A percentile compares a stretch with the other conserved stretches of the same genome.
phyloP scores from a whole-genome alignment of 495 filamentous ascomycete genomes.

The Aspergillus saccharolyticus region DNA sequence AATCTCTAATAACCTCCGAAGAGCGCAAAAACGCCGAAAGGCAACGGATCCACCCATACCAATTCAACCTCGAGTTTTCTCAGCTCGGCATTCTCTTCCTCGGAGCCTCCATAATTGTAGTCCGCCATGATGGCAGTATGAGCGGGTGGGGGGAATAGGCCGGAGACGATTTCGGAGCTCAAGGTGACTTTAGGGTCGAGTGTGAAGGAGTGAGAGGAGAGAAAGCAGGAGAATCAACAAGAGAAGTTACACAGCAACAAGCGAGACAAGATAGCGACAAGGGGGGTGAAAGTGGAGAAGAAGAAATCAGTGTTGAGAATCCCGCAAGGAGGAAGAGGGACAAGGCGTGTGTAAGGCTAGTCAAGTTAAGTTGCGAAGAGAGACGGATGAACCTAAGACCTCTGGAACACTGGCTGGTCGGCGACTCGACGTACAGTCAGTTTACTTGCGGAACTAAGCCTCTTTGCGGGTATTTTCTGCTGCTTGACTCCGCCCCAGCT shows the following conservation, averaged over 20 bases:
- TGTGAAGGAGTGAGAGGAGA: not conserved
- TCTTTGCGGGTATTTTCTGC: constrained; percentile 18
- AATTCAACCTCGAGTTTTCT: constrained; percentile 72
- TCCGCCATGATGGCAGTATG: constrained; percentile 43
- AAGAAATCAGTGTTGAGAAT: not conserved
- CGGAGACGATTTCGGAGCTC: not conserved
- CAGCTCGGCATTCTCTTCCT: constrained; percentile 83
- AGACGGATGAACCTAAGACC: not conserved
- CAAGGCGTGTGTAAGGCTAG: not conserved
- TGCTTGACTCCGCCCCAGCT: not conserved
- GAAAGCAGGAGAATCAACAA: not conserved
- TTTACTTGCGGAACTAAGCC: not conserved
- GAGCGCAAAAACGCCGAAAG: not conserved
- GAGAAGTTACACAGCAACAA: not conserved
- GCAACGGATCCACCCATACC: constrained; percentile 40
- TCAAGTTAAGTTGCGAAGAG: too few relatives aligned
- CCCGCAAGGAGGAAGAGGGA: not conserved
- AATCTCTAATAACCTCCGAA: not conserved
- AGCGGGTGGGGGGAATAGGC: too few relatives aligned
- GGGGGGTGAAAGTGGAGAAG: not conserved
- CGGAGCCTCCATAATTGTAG: constrained; percentile 67
- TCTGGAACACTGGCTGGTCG: not conserved
- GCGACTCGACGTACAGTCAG: not conserved
- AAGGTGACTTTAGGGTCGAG: too few relatives aligned
- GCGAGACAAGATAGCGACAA: not conserved